Conservation (phyloP, 2,329 filamentous ascomycete species). For the Fusarium sp. region DNA sequence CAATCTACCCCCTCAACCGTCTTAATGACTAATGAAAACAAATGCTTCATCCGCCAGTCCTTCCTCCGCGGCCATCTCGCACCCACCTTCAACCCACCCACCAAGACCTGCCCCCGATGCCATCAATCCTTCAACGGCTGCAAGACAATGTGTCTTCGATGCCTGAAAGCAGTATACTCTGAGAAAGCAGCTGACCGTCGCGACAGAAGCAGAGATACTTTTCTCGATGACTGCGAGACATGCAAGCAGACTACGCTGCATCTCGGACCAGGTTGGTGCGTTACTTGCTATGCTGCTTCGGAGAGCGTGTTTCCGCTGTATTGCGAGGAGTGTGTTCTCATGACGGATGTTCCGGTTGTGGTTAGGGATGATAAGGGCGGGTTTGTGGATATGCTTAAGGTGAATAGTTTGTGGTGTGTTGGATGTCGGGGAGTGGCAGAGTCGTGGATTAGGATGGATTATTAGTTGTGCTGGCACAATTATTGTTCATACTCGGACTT, state of each 20-base stretch:
- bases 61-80: conserved; percentile 20
- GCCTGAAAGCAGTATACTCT: background rate
- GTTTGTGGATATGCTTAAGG: conserved; percentile 24
- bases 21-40: background rate
- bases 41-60: conserved; percentile 4
- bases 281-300: conserved; percentile 3
- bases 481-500: too few relatives aligned
- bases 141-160: conserved; percentile 8
- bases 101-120: conserved; percentile 17
- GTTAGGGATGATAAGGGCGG: conserved; percentile 26
- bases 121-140: background rate
- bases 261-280: conserved; percentile 37
- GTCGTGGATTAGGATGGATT: conserved; percentile 12
- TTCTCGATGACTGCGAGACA: background rate
- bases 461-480: background rate
- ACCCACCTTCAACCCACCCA: conserved; percentile 2
- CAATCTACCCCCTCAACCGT: background rate
- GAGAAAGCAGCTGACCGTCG: background rate
- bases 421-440: conserved; percentile 21
- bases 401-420: conserved; percentile 37
- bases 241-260: conserved; percentile 29
- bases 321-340: conserved; percentile 21
- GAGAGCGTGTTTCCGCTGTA: background rate
- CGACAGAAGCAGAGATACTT: background rate
- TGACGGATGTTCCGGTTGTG: conserved; percentile 4